These are phyloP conservation scores for Hyaloscypha finlandica DNA, from an alignment of 495 filamentous ascomycete species.

Conservation along the genomic window DNA sequence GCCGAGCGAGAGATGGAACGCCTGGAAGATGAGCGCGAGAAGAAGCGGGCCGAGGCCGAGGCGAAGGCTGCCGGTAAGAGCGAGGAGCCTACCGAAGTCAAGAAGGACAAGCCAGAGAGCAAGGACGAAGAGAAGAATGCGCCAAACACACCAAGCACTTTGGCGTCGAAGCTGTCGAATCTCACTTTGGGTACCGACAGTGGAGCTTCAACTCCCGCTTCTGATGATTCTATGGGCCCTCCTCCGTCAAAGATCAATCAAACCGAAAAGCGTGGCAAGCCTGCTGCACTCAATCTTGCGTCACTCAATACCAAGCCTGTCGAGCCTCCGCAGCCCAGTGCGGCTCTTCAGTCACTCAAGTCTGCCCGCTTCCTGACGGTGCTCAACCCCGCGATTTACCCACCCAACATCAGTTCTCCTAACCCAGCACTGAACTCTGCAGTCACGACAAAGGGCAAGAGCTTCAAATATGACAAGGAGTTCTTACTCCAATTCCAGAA, in stretches of 20 bases:
- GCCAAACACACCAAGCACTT: constrained; percentile 37
- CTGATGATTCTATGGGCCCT: constrained; percentile 54
- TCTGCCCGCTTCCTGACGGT: constrained; percentile 76
- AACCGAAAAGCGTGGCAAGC: constrained; percentile 65
- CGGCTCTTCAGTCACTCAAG: constrained; percentile 86
- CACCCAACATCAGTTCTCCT: constrained; percentile 76
- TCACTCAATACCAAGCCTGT: constrained; percentile 71
- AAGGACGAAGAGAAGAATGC: constrained; percentile 34
- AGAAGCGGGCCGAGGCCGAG: constrained; percentile 41
- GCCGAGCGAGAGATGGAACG: constrained; percentile 57
- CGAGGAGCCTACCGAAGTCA: constrained; percentile 33
- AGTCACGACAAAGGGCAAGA: constrained; percentile 70
- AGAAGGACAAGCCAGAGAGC: constrained; percentile 31
- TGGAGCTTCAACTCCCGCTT: constrained; percentile 43
- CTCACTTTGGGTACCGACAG: constrained; percentile 45
- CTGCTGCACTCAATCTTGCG: constrained; percentile 78
- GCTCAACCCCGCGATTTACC: constrained; percentile 70
- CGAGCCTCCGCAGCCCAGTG: constrained; percentile 87
- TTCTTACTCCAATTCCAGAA: constrained; percentile 97
- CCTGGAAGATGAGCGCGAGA: constrained; percentile 55
- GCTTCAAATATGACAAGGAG: constrained; percentile 90
- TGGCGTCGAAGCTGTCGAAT: constrained; percentile 46
- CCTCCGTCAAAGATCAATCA: constrained; percentile 51
- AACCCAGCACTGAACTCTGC: constrained; percentile 85
- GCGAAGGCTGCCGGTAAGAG: constrained; percentile 20